These are phyloP conservation scores for Saccharomyces paradoxus DNA, from an alignment of 805 yeast species.

Conservation along the genomic window DNA sequence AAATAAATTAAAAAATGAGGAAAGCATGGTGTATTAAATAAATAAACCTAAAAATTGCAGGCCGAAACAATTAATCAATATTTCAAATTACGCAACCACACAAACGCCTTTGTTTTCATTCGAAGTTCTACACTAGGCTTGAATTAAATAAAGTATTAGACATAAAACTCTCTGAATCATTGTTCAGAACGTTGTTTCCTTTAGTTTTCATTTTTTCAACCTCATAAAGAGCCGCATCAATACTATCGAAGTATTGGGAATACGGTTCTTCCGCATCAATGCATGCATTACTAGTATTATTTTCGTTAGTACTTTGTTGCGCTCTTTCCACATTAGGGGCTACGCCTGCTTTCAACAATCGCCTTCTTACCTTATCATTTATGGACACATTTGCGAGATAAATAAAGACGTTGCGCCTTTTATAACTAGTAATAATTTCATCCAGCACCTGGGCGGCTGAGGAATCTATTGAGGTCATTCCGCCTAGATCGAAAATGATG, in stretches of 20 bases:
- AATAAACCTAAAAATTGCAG: neutral
- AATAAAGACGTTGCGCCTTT: slow-evolving; percentile 46
- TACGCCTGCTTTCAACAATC: slow-evolving; percentile 52
- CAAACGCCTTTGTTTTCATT: neutral
- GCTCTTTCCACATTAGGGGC: neutral
- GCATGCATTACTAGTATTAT: neutral
- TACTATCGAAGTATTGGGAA: slow-evolving; percentile 9
- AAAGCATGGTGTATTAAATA: neutral
- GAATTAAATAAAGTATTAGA: neutral
- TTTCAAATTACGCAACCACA: neutral
- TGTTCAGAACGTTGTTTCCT: neutral
- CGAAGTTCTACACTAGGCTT: neutral
- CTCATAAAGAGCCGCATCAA: slow-evolving; percentile 12
- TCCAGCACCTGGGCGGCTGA: slow-evolving; percentile 66
- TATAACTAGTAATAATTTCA: slow-evolving; percentile 53
- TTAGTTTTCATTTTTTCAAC: slow-evolving; percentile 2
- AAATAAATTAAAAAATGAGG: neutral
- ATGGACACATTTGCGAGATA: slow-evolving; percentile 55
- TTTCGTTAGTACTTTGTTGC: neutral
- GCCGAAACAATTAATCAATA: neutral
- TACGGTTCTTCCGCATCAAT: slow-evolving; percentile 1
- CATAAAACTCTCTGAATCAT: neutral
- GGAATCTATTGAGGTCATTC: slow-evolving; percentile 75
- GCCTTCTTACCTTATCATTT: slow-evolving; percentile 37
- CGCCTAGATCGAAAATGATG: slow-evolving; percentile 69